These are phyloP conservation scores for Mitragyna speciosa DNA, from an alignment of 257 asterid genomes.

Conservation along the genomic window DNA sequence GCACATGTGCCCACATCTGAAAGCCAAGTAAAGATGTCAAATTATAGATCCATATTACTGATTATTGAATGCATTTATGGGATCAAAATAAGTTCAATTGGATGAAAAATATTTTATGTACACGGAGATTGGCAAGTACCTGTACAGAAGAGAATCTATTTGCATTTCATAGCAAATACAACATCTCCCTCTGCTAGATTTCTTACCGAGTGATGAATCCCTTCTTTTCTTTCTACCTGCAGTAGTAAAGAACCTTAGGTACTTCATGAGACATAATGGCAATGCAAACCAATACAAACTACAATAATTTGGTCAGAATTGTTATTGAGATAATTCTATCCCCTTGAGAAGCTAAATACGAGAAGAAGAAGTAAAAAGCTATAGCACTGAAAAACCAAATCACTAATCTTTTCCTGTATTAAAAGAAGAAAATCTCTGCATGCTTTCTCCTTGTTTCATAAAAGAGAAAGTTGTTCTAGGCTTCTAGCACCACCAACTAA, in stretches of 20 bases:
- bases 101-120: background rate
- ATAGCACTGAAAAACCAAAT: background rate
- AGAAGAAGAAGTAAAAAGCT: background rate
- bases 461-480: background rate
- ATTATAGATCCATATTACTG: background rate
- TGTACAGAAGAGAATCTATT: conserved; percentile 73
- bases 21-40: background rate
- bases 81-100: background rate
- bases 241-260: background rate
- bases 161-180: conserved; percentile 60
- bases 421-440: background rate
- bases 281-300: background rate
- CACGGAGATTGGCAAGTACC: conserved; percentile 37
- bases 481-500: background rate
- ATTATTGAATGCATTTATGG: background rate
- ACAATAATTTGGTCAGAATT: background rate
- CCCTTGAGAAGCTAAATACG: background rate
- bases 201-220: conserved; percentile 26
- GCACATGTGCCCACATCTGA: conserved; percentile 96
- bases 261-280: background rate
- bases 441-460: background rate
- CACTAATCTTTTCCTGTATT: background rate
- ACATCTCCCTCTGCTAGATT: conserved; percentile 48
- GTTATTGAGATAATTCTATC: background rate
- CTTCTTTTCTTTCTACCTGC: conserved; percentile 49